These are phyloP conservation scores for Trichosporon sp. DNA, from an alignment of 1,284 basidiomycete species.

Conservation along the genomic window DNA sequence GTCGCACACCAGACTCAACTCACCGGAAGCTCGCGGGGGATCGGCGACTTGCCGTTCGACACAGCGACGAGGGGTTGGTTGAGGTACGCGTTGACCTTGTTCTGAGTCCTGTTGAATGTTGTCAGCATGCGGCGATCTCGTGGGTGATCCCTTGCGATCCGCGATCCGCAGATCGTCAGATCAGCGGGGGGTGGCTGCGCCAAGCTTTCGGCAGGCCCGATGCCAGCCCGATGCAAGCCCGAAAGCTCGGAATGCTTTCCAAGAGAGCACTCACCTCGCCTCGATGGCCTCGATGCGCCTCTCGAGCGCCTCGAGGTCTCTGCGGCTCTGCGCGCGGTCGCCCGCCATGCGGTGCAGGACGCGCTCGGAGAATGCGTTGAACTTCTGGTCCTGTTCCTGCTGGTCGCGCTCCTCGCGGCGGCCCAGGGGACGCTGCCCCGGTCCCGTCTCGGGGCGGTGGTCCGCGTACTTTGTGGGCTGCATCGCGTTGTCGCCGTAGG, in stretches of 20 bases:
- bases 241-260: no score
- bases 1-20: neutral
- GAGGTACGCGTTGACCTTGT: conserved; percentile 28
- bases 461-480: neutral
- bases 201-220: neutral
- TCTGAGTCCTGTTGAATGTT: conserved; percentile 20
- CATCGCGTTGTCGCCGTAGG: neutral
- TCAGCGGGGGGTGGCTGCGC: neutral
- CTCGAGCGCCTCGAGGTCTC: conserved; percentile 23
- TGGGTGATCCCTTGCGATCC: no score
- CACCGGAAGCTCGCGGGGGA: conserved; percentile 26
- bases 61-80: conserved; percentile 25
- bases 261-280: conserved; percentile 23
- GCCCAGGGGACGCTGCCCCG: neutral
- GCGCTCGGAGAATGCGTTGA: conserved; percentile 6
- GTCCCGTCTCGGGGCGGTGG: conserved; percentile 3
- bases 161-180: neutral
- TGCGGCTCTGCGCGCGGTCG: conserved; percentile 16
- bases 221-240: neutral
- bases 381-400: neutral
- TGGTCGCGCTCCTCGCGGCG: conserved; percentile 4
- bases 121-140: conserved; percentile 8
- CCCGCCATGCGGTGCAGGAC: conserved; percentile 18
- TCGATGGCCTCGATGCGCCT: conserved; percentile 22
- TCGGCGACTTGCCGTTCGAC: conserved; percentile 18